Evolutionary conservation across 352 stramenopile genomes (phyloP).

Genomic region (Globisporangium paroecandrum): DNA sequence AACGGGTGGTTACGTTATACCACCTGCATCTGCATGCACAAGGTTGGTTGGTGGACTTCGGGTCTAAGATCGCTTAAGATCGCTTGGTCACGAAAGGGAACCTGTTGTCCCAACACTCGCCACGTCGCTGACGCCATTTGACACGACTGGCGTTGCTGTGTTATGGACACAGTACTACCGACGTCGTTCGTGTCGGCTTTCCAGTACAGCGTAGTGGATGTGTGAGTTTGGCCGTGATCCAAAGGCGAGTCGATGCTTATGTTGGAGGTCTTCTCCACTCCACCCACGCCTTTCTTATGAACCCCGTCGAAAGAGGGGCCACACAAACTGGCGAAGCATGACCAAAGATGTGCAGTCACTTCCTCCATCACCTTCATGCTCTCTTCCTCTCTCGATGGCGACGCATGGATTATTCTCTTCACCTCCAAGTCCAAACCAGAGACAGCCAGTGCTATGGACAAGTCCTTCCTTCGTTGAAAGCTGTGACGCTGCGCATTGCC

Average conservation of each 20-base stretch:
- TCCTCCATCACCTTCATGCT: not conserved
- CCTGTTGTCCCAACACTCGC: too few relatives aligned
- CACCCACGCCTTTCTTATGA: not conserved
- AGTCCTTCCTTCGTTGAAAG: not conserved
- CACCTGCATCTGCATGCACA: too few relatives aligned
- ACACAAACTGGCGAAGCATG: not conserved
- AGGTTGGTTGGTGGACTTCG: too few relatives aligned
- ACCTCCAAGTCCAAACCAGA: not conserved
- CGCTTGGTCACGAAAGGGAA: too few relatives aligned
- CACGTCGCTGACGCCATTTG: not conserved
- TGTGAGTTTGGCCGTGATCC: not conserved
- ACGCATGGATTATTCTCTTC: not conserved
- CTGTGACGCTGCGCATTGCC: not conserved
- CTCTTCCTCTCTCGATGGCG: not conserved
- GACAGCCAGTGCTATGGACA: not conserved
- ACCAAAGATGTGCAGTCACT: not conserved
- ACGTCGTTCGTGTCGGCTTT: not conserved
- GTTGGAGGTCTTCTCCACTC: not conserved
- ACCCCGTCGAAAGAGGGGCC: not conserved
- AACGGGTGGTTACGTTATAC: too few relatives aligned
- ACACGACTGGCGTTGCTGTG: not conserved
- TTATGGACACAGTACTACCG: not conserved
- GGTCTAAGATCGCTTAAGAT: too few relatives aligned
- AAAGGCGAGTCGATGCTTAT: not conserved
- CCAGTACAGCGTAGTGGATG: not conserved